Evolutionary conservation across 768 basidiomycete genomes (phyloP).

Genomic region (Dioszegia hungarica): DNA sequence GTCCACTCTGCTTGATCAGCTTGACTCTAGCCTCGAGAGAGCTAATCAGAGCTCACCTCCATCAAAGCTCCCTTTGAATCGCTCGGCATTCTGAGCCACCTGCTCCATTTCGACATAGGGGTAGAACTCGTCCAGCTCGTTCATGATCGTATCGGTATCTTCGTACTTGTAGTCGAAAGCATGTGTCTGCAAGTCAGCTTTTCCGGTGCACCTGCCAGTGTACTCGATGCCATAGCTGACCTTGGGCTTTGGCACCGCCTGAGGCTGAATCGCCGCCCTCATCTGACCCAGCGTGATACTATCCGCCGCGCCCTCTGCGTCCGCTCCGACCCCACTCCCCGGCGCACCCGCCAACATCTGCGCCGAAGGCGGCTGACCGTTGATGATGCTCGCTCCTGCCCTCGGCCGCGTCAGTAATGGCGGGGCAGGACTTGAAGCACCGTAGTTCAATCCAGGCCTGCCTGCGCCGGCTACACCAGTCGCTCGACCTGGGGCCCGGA

Average conservation of each 20-base stretch:
- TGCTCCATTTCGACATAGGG: slow-evolving; percentile 93
- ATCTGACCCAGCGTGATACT: slow-evolving; percentile 45
- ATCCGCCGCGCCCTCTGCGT: slow-evolving; percentile 16
- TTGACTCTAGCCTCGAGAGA: neutral
- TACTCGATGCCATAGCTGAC: slow-evolving; percentile 8
- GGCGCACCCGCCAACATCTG: neutral
- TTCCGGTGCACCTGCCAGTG: neutral
- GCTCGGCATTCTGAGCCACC: slow-evolving; percentile 76
- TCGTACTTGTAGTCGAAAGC: slow-evolving; percentile 86
- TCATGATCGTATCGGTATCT: slow-evolving; percentile 91
- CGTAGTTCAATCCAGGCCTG: neutral
- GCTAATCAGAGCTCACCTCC: neutral
- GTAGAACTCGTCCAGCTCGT: slow-evolving; percentile 96
- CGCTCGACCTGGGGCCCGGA: too few relatives aligned
- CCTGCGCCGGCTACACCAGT: too few relatives aligned
- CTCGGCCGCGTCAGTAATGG: slow-evolving; percentile 23
- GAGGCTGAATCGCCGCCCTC: slow-evolving; percentile 27
- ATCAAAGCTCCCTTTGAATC: slow-evolving; percentile 63
- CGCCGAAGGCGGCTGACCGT: slow-evolving; percentile 1
- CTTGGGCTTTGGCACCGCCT: slow-evolving; percentile 32
- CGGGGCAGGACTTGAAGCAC: slow-evolving; percentile 6
- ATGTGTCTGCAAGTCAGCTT: slow-evolving; percentile 17
- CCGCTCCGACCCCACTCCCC: slow-evolving; percentile 4
- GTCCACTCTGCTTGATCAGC: slow-evolving; percentile 64
- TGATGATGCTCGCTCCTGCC: slow-evolving; percentile 16